Evolutionary conservation across 2,329 filamentous ascomycete genomes (phyloP), one percentile per base, ranked within the genome.

Genomic region (Fusarium nematophilum): DNA sequence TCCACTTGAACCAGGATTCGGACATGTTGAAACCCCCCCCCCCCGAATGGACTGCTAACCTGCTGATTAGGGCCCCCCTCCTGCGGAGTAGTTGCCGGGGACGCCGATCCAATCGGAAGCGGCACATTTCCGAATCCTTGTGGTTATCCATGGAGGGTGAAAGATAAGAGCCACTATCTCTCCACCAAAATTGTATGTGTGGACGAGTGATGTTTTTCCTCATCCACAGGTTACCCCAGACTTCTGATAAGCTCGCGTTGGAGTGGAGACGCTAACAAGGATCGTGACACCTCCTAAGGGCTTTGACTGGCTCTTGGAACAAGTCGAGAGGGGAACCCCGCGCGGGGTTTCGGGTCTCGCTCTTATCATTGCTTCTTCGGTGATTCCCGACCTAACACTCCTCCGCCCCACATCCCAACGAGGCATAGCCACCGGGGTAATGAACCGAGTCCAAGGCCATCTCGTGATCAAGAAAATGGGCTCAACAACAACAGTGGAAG

Each of bases 61-160:
- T 34, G 21, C 21, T 17, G 27, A 30, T n/a, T 17, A 38, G n/a
- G n/a, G n/a, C n/a, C n/a, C n/a, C n/a, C n/a, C n/a, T n/a, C n/a
- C n/a, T n/a, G n/a, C n/a, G n/a, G n/a, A n/a, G n/a, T n/a, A n/a
- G n/a, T n/a, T n/a, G n/a, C n/a, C n/a, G n/a, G n/a, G n/a, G n/a
- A 29, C 44, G 17, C 13, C 29, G 15, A 23, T 11, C 44, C 13
- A 47, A 47, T 47, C 44, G 44, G 44, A 47, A 17, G 44, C n/a
- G 31, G 31, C 9, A 47, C 25, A 37, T 47, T 29, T 47, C 44
- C 44, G 44, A 47, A 15, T n/a, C 21, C 37, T 11, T 37, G 44
- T 14, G 44, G 31, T n/a, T n/a, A n/a, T n/a, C n/a, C n/a, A n/a
- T n/a, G n/a, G n/a, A n/a, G n/a, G n/a, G n/a, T n/a, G n/a, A n/a